These are phyloP conservation scores for Crinitomyces ghanaensis DNA, from an alignment of 805 yeast genomes.

Conservation along the genomic window DNA sequence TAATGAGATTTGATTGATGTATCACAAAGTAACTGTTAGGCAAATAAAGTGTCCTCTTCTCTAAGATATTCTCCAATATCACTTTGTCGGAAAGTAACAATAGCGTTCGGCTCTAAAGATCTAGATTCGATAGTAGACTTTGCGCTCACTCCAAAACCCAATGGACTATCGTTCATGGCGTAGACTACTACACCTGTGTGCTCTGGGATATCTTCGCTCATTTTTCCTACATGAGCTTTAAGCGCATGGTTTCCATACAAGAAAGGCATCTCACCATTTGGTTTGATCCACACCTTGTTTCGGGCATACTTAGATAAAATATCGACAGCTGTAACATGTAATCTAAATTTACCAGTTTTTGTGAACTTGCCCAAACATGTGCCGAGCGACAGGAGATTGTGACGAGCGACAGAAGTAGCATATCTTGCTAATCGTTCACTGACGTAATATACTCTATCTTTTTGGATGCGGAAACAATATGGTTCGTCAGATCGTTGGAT, in stretches of 20 bases:
- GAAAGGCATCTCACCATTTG: constrained; percentile 97
- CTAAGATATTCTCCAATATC: constrained; percentile 97
- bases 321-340: constrained; percentile 85
- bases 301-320: constrained; percentile 79
- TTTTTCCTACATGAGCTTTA: constrained; percentile 92
- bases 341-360: constrained; percentile 90
- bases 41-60: constrained; percentile 93
- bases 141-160: constrained; percentile 93
- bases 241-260: constrained; percentile 92
- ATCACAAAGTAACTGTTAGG: no score
- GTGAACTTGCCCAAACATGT: constrained; percentile 94
- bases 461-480: constrained; percentile 90
- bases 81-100: constrained; percentile 92
- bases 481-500: constrained; percentile 77
- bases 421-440: constrained; percentile 68
- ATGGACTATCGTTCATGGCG: constrained; percentile 81
- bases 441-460: constrained; percentile 92
- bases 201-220: constrained; percentile 96
- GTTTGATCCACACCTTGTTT: constrained; percentile 92
- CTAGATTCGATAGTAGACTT: constrained; percentile 83
- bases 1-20: no score
- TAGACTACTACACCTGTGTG: constrained; percentile 91
- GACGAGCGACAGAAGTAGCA: constrained; percentile 86
- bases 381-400: constrained; percentile 85
- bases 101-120: constrained; percentile 82